Evolutionary conservation across 2,329 filamentous ascomycete genomes (phyloP).

Genomic region (Alternaria viburni): DNA sequence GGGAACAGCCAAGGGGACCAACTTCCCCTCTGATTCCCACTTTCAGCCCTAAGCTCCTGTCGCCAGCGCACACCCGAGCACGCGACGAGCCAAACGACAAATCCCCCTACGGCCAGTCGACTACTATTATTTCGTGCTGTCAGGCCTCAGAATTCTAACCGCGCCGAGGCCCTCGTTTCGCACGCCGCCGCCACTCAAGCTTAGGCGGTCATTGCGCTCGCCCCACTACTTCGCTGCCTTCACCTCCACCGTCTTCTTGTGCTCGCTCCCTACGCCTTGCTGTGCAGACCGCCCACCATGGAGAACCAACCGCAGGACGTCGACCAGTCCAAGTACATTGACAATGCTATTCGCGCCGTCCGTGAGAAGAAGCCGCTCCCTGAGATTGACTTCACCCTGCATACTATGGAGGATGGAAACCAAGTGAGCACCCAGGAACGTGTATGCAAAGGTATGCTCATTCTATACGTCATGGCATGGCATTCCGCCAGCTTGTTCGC

Average conservation of each 20-base stretch:
- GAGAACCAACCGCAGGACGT: conserved; percentile 42
- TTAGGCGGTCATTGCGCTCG: conserved; percentile 35
- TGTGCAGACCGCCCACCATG: conserved; percentile 40
- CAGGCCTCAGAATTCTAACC: conserved; percentile 20
- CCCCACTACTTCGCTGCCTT: conserved; percentile 42
- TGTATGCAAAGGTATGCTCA: conserved; percentile 88
- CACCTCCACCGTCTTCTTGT: conserved; percentile 30
- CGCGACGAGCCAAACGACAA: conserved; percentile 35
- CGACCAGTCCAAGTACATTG: conserved; percentile 62
- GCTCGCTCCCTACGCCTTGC: conserved; percentile 27
- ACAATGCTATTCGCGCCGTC: conserved; percentile 91
- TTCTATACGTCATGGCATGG: not conserved
- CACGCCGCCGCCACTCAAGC: conserved; percentile 42
- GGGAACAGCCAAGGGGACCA: conserved; percentile 14
- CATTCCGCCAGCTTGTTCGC: not conserved
- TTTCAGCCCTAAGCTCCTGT: conserved; percentile 29
- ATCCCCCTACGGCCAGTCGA: conserved; percentile 3
- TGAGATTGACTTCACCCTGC: conserved; percentile 98
- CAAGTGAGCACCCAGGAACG: conserved; percentile 95
- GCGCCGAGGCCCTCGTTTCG: conserved; percentile 41
- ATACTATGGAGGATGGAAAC: conserved; percentile 96
- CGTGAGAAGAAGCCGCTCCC: conserved; percentile 93
- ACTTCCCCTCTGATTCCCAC: conserved; percentile 18
- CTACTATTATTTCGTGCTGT: conserved; percentile 21
- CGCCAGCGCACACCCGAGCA: conserved; percentile 34